Conservation (phyloP, 2,329 filamentous ascomycete species). For the Knufia petricola region DNA sequence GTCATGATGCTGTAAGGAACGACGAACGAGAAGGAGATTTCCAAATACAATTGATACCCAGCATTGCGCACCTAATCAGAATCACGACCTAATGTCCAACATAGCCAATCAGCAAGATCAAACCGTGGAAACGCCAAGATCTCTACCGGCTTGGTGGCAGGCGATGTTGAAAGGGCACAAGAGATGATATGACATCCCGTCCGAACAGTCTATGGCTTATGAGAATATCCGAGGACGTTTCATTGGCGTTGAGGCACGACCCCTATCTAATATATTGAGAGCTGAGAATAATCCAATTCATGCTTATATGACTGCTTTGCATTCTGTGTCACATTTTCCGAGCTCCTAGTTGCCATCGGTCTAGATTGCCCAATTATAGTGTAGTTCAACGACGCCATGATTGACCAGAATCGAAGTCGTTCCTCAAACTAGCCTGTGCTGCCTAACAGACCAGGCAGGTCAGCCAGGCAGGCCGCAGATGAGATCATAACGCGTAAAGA, state of each 20-base stretch:
- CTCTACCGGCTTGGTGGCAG: not conserved
- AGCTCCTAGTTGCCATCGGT: too few species aligned
- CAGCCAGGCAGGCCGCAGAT: not conserved
- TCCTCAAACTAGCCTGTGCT: too few species aligned
- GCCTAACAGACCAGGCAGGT: not conserved
- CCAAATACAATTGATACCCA: slow-evolving; percentile 9
- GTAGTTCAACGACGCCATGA: too few species aligned
- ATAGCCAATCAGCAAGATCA: slow-evolving; percentile 1
- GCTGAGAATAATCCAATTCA: slow-evolving; percentile 9
- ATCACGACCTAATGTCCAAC: slow-evolving; percentile 1
- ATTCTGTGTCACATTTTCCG: too few species aligned
- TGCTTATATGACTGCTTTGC: not conserved
- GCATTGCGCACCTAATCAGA: slow-evolving; percentile 6
- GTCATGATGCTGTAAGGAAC: slow-evolving; percentile 32
- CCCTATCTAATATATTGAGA: slow-evolving; percentile 5
- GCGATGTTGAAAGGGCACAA: not conserved
- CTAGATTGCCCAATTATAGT: too few species aligned
- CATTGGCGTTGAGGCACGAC: not conserved
- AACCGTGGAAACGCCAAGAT: not conserved
- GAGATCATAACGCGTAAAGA: not conserved
- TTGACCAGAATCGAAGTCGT: too few species aligned
- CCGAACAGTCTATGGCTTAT: slow-evolving; percentile 6
- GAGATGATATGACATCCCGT: not conserved
- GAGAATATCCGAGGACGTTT: not conserved
- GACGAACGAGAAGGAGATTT: not conserved